phyloP scores from a whole-genome alignment of 495 filamentous ascomycete species.

The Lichenothelia convexa region DNA sequence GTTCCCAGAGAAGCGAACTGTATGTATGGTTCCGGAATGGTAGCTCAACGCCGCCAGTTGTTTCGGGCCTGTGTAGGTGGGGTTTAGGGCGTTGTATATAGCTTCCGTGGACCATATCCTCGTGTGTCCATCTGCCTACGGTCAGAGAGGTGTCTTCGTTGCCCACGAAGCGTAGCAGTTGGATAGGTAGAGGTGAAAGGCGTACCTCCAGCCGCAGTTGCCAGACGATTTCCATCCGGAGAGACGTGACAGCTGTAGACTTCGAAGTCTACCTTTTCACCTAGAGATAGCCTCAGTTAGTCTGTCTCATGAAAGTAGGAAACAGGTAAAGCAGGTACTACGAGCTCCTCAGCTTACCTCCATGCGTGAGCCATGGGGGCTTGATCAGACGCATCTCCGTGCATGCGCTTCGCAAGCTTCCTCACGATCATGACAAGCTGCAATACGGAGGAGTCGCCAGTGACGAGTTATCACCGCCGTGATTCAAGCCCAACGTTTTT shows the following conservation, averaged over 20 bases:
- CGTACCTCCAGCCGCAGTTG: slow-evolving; percentile 82
- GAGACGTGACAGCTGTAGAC: slow-evolving; percentile 96
- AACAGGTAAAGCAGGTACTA: slow-evolving; percentile 4
- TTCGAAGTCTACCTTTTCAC: slow-evolving; percentile 92
- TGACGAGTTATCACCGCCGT: too few relatives aligned
- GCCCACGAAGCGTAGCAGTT: neutral
- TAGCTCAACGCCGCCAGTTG: slow-evolving; percentile 96
- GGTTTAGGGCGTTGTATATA: slow-evolving; percentile 59
- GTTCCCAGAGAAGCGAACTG: slow-evolving; percentile 87
- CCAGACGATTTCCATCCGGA: slow-evolving; percentile 75
- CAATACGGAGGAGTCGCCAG: too few relatives aligned
- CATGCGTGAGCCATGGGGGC: slow-evolving; percentile 4
- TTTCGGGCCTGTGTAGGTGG: slow-evolving; percentile 53
- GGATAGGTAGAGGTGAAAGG: slow-evolving; percentile 3
- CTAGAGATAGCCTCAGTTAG: too few relatives aligned
- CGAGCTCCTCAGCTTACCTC: neutral
- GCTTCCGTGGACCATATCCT: slow-evolving; percentile 95
- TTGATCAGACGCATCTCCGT: slow-evolving; percentile 3
- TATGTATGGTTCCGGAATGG: slow-evolving; percentile 92
- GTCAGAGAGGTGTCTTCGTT: slow-evolving; percentile 12
- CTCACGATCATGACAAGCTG: too few relatives aligned
- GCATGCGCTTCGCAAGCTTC: neutral
- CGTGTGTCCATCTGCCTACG: slow-evolving; percentile 95
- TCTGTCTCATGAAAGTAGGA: slow-evolving; percentile 1
- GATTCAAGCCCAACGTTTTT: too few relatives aligned